phyloP scores from a whole-genome alignment of 1,139 yeast genomes.

The Hyphopichia fennica region DNA sequence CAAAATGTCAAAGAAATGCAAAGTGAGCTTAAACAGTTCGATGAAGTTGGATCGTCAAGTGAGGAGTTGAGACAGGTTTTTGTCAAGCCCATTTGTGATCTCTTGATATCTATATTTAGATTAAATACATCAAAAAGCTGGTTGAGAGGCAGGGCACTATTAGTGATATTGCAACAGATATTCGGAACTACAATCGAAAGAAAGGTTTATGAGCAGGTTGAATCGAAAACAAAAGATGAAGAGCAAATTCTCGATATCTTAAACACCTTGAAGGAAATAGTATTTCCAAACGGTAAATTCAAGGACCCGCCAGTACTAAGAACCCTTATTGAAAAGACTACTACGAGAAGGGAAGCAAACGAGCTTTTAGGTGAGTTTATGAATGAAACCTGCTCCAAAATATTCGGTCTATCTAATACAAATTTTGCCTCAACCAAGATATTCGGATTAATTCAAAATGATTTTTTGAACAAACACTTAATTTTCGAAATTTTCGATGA shows the following conservation, averaged over 20 bases:
- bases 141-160: constrained; percentile 82
- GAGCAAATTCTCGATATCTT: constrained; percentile 50
- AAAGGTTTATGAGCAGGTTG: constrained; percentile 48
- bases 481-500: constrained; percentile 50
- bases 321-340: constrained; percentile 50
- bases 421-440: constrained; percentile 59
- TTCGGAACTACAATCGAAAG: constrained; percentile 88
- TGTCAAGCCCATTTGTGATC: constrained; percentile 80
- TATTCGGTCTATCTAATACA: constrained; percentile 71
- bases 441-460: constrained; percentile 74
- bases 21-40: constrained; percentile 39
- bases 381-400: constrained; percentile 66
- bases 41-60: constrained; percentile 26
- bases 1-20: constrained; percentile 44
- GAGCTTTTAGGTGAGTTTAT: constrained; percentile 56
- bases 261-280: constrained; percentile 36
- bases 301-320: constrained; percentile 46
- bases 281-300: constrained; percentile 71
- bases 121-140: constrained; percentile 67
- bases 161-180: constrained; percentile 79
- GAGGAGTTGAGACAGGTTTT: constrained; percentile 31
- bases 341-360: constrained; percentile 60
- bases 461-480: constrained; percentile 64
- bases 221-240: constrained; percentile 40
- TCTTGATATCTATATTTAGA: constrained; percentile 69